Conservation (phyloP, 2,329 filamentous ascomycete genomes). For the Fusarium napiforme region DNA sequence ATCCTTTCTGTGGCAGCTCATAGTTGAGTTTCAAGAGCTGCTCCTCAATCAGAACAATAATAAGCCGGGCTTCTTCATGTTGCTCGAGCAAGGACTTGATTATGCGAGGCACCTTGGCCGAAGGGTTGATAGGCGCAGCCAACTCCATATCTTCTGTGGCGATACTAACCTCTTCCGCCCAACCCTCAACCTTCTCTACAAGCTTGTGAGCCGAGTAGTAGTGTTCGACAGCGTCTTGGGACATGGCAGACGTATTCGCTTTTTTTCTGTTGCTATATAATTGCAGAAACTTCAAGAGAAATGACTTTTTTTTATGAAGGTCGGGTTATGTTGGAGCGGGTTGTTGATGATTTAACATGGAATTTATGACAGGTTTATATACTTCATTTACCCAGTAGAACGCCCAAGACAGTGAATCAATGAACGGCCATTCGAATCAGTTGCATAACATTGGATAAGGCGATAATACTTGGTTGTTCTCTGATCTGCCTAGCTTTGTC, state of each 20-base stretch:
- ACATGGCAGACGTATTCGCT: rapidly evolving
- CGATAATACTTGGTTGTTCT: not conserved
- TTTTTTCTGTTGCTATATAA: rapidly evolving
- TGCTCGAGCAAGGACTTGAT: not conserved
- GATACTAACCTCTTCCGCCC: not conserved
- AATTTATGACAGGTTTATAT: not conserved
- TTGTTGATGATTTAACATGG: not conserved
- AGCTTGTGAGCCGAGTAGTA: no score
- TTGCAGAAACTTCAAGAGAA: not conserved
- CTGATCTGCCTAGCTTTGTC: not conserved
- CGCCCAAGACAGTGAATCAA: rapidly evolving
- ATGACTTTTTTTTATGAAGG: no score
- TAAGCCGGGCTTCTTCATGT: not conserved
- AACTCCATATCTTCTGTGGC: not conserved
- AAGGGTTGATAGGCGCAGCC: not conserved
- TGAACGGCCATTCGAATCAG: rapidly evolving
- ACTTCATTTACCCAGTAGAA: rapidly evolving
- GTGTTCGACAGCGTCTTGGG: not conserved
- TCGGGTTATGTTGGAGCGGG: no score
- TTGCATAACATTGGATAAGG: not conserved
- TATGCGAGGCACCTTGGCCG: not conserved
- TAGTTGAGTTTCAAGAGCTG: not conserved
- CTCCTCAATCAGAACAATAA: not conserved
- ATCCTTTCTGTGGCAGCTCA: not conserved
- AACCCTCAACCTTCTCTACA: not conserved